Base-by-base conservation (phyloP, 768 basidiomycete species). In the Scleroderma citrinum region DNA sequence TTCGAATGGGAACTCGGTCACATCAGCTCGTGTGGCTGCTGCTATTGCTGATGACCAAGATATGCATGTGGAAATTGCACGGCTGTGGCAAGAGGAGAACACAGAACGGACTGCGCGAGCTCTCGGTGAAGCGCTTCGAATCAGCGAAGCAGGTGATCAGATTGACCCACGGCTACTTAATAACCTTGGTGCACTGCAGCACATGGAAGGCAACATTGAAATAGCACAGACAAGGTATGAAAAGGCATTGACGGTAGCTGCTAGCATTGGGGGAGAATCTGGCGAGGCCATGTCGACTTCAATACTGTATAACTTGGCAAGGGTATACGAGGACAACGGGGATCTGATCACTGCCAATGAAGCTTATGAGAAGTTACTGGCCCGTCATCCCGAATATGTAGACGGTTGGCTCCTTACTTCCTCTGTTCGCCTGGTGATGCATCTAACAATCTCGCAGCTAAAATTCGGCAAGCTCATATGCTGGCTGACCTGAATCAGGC, bases 341-440 rank as follows among this genome's bases (percentile, higher is more conserved):
- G 84, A 90, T 31, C 74, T 76, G 5, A 74, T 68, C 2, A 74
- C 84, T 52, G 94, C 95, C 2, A 83, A 76, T 54, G 89, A 87
- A 56, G 92, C 90, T 2, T 98, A 94, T 58, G 81, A 85, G 42
- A 92, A 92, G 66, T 74, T 98, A 8, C 68, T 97, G 31, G 71
- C 80, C n/a, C 76, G 87, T 46, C 95, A 98, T 73, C 92, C 94
- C 1, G 96, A 98, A 69, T 97, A 95, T 62, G 80, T 93, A 20
- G 95, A 97, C 62, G 95, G 94, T 95, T 56, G 41, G 86, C 71
- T 30, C 46, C 44, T 32, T 29, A n/a, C 40, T 45, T 17, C 24
- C 35, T 7, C 19, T 7, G 24, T 37, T 32, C 31, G 47, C 13
- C 10, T 36, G n/a, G 26, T 36, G 35, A 6, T 4, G 16, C 5